These are phyloP conservation scores for Allium fistulosum DNA, from an alignment of 106 monocot genomes.

Conservation along the genomic window DNA sequence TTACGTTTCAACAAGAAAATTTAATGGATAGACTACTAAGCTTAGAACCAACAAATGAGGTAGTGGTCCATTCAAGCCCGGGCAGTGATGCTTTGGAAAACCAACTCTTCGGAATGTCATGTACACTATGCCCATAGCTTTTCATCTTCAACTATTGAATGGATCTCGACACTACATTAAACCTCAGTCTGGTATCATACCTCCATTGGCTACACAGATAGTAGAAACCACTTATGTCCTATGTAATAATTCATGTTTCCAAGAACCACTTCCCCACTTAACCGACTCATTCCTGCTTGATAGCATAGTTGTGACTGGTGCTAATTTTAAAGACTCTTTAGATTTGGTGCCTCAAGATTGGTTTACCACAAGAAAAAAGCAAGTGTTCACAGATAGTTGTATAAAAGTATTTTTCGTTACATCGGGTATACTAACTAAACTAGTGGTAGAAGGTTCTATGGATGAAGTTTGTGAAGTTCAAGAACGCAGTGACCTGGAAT, in stretches of 20 bases:
- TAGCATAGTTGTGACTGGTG: conserved; percentile 44
- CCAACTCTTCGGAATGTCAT: conserved; percentile 42
- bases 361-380: conserved; percentile 53
- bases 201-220: conserved; percentile 26
- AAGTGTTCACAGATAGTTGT: conserved; percentile 45
- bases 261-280: no score
- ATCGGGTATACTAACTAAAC: no score
- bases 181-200: no score
- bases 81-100: conserved; percentile 21
- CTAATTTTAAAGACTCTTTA: conserved; percentile 17
- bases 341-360: no score
- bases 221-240: conserved; percentile 26
- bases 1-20: no score
- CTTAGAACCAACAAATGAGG: conserved; percentile 39
- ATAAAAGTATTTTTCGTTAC: conserved; percentile 34
- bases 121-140: conserved; percentile 63
- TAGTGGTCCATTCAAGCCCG: conserved; percentile 28
- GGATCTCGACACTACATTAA: no score
- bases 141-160: no score
- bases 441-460: no score
- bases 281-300: conserved; percentile 51
- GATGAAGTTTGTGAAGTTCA: conserved; percentile 35
- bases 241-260: conserved; percentile 10
- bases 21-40: conserved; percentile 3
- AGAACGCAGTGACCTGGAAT: conserved; percentile 44